These are phyloP conservation scores for Porpolomopsis calyptriformis DNA, from an alignment of 768 basidiomycete species.

Conservation along the genomic window DNA sequence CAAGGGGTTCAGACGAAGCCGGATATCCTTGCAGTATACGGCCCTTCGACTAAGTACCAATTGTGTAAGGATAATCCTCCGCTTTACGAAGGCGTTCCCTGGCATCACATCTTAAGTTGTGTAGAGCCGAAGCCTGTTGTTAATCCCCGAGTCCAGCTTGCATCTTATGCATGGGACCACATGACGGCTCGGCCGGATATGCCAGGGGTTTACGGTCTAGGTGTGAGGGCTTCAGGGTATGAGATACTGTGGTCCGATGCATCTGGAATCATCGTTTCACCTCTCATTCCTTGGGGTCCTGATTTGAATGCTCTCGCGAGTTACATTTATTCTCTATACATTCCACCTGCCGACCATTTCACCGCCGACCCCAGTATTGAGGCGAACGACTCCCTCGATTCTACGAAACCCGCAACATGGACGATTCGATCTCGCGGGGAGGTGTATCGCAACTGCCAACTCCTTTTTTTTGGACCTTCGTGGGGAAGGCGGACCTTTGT, in stretches of 20 bases:
- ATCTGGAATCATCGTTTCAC: slow-evolving; percentile 1
- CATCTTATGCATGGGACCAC: slow-evolving; percentile 2
- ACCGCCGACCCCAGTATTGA: slow-evolving; percentile 1
- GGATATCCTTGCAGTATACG: not conserved
- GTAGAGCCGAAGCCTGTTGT: not conserved
- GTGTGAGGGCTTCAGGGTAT: not conserved
- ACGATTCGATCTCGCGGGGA: not conserved
- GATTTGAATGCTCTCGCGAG: not conserved
- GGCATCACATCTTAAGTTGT: slow-evolving; percentile 2
- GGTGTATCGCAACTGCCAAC: not conserved
- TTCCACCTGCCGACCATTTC: not conserved
- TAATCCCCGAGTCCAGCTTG: not conserved
- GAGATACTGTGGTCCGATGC: slow-evolving; percentile 2
- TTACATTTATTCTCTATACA: not conserved
- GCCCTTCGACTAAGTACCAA: not conserved
- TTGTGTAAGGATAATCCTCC: not conserved
- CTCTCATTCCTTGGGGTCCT: not conserved
- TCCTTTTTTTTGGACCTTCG: slow-evolving; percentile 2
- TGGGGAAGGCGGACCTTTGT: slow-evolving; percentile 2
- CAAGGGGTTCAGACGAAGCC: not conserved
- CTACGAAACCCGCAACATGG: not conserved
- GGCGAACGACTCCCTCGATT: not conserved
- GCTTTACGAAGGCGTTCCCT: slow-evolving; percentile 2
- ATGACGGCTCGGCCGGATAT: slow-evolving; percentile 2
- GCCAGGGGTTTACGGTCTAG: slow-evolving; percentile 1